These are phyloP conservation scores for Penicillium nordicum DNA, from an alignment of 2,329 filamentous ascomycete genomes.

Conservation along the genomic window DNA sequence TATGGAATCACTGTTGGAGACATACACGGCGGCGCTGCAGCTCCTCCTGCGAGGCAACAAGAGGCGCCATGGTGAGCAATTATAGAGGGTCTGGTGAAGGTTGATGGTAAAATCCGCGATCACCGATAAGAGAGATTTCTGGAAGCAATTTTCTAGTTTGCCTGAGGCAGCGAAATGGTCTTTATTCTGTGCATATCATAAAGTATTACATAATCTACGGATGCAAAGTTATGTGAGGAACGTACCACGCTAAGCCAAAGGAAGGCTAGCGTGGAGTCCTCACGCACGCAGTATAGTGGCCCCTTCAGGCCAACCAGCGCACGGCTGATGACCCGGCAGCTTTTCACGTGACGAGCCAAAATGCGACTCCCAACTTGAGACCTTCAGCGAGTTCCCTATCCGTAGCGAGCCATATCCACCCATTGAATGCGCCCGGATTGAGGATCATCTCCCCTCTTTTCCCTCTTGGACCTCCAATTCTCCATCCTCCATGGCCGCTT, in stretches of 20 bases:
- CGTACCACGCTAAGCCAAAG: background rate
- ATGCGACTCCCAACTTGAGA: slow-evolving; percentile 34
- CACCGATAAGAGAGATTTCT: slow-evolving; percentile 29
- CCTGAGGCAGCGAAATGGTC: slow-evolving; percentile 24
- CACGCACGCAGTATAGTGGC: slow-evolving; percentile 18
- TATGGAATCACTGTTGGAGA: slow-evolving; percentile 4
- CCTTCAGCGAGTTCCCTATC: slow-evolving; percentile 28
- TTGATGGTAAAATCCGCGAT: slow-evolving; percentile 21
- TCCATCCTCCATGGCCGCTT: slow-evolving; percentile 54
- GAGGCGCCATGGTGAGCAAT: slow-evolving; percentile 40
- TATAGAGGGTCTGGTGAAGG: slow-evolving; percentile 11
- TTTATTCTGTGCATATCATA: slow-evolving; percentile 20
- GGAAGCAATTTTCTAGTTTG: slow-evolving; percentile 33
- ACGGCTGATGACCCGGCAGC: slow-evolving; percentile 36
- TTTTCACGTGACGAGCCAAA: slow-evolving; percentile 37
- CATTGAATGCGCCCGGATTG: slow-evolving; percentile 38
- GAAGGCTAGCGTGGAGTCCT: background rate
- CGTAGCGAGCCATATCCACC: slow-evolving; percentile 31
- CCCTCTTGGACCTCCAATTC: slow-evolving; percentile 19
- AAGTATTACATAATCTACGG: background rate
- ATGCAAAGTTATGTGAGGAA: background rate
- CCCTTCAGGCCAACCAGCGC: slow-evolving; percentile 30
- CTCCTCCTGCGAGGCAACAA: slow-evolving; percentile 43
- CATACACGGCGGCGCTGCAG: slow-evolving; percentile 44
- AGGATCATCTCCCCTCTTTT: slow-evolving; percentile 30